phyloP scores from a whole-genome alignment of 257 asterid genomes.

The Primulina huaijiensis region DNA sequence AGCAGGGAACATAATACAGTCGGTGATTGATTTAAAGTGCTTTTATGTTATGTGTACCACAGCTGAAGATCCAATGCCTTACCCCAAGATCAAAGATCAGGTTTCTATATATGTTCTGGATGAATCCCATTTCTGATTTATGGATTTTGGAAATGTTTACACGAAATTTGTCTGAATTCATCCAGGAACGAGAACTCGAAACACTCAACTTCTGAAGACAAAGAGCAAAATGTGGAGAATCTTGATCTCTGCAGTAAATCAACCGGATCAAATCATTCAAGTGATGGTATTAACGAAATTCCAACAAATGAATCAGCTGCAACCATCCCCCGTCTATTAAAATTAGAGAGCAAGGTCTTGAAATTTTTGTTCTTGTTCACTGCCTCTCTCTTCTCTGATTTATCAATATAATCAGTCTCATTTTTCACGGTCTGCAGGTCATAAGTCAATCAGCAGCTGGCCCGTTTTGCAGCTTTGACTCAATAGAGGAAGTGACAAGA shows the following conservation, averaged over 20 bases:
- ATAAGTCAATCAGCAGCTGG: slow-evolving; percentile 39
- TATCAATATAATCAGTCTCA: neutral
- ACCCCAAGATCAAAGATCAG: slow-evolving; percentile 51
- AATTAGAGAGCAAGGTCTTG: slow-evolving; percentile 51
- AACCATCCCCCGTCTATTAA: slow-evolving; percentile 36
- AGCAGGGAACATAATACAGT: neutral
- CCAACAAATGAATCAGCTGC: slow-evolving; percentile 32
- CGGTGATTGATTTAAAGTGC: slow-evolving; percentile 13
- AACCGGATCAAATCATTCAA: slow-evolving; percentile 37
- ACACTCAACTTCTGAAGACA: slow-evolving; percentile 32
- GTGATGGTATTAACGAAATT: slow-evolving; percentile 28
- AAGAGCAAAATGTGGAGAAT: slow-evolving; percentile 30
- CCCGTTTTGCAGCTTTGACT: slow-evolving; percentile 31
- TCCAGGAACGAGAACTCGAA: slow-evolving; percentile 55
- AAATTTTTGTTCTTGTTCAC: neutral
- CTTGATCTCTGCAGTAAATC: slow-evolving; percentile 33
- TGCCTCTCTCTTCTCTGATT: slow-evolving; percentile 2
- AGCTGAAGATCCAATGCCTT: slow-evolving; percentile 76
- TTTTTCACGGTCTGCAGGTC: slow-evolving; percentile 41
- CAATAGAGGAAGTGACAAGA: slow-evolving; percentile 33
- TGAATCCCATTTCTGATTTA: slow-evolving; percentile 16
- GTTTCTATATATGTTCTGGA: slow-evolving; percentile 34
- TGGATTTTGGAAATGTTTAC: slow-evolving; percentile 11
- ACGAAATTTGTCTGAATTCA: slow-evolving; percentile 22
- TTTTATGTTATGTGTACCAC: slow-evolving; percentile 26